Evolutionary conservation across 495 filamentous ascomycete genomes (phyloP), one percentile per base, ranked within the genome.

Genomic region (Niebla homalea): DNA sequence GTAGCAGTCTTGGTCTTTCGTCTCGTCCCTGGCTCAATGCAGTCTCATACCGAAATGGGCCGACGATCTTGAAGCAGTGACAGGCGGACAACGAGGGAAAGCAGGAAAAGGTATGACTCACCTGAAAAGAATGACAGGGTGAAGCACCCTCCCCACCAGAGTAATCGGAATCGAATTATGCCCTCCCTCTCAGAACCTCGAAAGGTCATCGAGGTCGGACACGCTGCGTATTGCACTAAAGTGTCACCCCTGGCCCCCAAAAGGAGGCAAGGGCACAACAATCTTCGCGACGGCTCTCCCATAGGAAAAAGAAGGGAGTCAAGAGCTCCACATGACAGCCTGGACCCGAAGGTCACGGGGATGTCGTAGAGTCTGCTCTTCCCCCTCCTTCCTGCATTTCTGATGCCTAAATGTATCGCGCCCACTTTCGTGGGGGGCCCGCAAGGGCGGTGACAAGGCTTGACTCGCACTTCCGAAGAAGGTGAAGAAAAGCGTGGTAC

Each of bases 191-290:
- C 48, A 50, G 49, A 47, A 64, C 61, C 50, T 63, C 58, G 67
- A 65, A 48, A 48, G 29, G 44, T 43, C 51, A 53, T 53, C 59
- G 49, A 52, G 50, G 46, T 62, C 61, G 57, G 73, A 75, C 74
- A 95, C 81, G 88, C 90, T 78, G 87, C 89, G 86, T 88, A 97
- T 97, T 90, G 89, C 84, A 94, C 89, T 97, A 75, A 90, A 92
- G 87, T 95, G 85, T 82, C 73, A 66, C 68, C 60, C 62, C 23
- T 29, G 48, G 41, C 55, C 49, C 63, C 62, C 15, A 48, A 49
- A 22, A 56, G 19, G 16, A 19, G 61, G 60, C 55, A 49, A 42
- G 57, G 47, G 70, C 75, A 69, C 80, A 83, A 90, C 85, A 80
- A 88, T 87, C 86, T 89, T 81, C 84, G 85, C 85, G 87, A 84